Conservation (phyloP, 306 rosid species). For the Cotoneaster glaucophyllus region DNA sequence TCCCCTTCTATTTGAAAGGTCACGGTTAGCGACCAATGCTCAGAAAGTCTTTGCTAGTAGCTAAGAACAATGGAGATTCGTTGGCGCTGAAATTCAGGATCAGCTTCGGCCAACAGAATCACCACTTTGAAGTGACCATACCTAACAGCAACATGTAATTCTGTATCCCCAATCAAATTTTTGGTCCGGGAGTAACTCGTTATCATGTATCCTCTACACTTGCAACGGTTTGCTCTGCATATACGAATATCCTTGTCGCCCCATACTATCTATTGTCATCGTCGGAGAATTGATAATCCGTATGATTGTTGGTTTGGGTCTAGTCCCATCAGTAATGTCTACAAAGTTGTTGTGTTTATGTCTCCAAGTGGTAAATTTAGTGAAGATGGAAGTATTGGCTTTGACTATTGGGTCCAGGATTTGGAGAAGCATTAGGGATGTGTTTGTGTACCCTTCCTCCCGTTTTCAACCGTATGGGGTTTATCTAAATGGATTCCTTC, state of each 20-base stretch:
- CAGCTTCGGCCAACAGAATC: no score
- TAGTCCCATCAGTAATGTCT: background rate
- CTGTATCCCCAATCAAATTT: no score
- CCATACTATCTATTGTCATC: background rate
- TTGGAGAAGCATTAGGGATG: background rate
- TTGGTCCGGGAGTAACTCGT: no score
- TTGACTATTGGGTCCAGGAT: background rate
- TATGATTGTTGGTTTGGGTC: background rate
- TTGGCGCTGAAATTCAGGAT: no score
- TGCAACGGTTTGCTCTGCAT: no score
- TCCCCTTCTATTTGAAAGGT: no score
- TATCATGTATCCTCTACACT: no score
- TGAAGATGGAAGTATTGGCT: background rate
- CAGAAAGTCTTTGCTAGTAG: no score
- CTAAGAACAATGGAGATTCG: no score
- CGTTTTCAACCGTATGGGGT: background rate
- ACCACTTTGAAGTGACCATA: no score
- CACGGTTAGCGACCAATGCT: no score
- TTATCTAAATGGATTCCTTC: background rate
- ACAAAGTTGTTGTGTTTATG: background rate
- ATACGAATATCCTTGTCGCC: background rate
- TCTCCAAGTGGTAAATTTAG: background rate
- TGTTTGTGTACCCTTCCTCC: background rate
- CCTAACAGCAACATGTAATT: no score
- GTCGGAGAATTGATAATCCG: background rate